Conservation (phyloP, 805 yeast genomes). For the Komagataella phaffii region DNA sequence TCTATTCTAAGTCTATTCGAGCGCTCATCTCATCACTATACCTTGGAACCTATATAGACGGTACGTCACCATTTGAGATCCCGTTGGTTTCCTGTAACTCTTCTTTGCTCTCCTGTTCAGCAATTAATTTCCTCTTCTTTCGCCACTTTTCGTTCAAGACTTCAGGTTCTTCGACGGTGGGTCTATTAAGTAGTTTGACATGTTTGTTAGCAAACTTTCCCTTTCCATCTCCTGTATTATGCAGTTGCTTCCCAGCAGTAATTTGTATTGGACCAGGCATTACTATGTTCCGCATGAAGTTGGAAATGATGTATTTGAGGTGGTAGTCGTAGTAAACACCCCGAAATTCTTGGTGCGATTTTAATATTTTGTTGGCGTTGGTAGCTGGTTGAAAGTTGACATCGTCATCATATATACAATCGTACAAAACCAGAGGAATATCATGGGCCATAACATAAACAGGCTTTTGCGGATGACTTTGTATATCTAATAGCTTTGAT, state of each 20-base stretch:
- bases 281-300: slow-evolving; percentile 29
- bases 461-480: slow-evolving; percentile 52
- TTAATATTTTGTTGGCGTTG: slow-evolving; percentile 23
- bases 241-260: slow-evolving; percentile 4
- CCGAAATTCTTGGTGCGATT: slow-evolving; percentile 27
- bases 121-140: slow-evolving; percentile 20
- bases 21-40: neutral
- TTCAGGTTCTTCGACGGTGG: slow-evolving; percentile 50
- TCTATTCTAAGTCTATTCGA: neutral
- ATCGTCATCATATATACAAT: slow-evolving; percentile 56
- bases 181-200: slow-evolving; percentile 42
- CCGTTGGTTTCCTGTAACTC: neutral
- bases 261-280: slow-evolving; percentile 17
- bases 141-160: slow-evolving; percentile 52
- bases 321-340: slow-evolving; percentile 43
- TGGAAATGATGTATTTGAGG: slow-evolving; percentile 39
- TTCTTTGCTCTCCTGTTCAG: neutral
- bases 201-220: slow-evolving; percentile 50
- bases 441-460: slow-evolving; percentile 83
- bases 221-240: slow-evolving; percentile 65
- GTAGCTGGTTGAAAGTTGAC: slow-evolving; percentile 46
- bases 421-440: slow-evolving; percentile 73
- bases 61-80: neutral
- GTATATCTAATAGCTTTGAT: slow-evolving; percentile 42
- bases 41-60: neutral